Percentiles rank a stretch among this genome's conserved stretches.
These are phyloP conservation scores for Acanthamoeba sp. DNA, from an alignment of 208 protist species.

Conservation along the genomic window DNA sequence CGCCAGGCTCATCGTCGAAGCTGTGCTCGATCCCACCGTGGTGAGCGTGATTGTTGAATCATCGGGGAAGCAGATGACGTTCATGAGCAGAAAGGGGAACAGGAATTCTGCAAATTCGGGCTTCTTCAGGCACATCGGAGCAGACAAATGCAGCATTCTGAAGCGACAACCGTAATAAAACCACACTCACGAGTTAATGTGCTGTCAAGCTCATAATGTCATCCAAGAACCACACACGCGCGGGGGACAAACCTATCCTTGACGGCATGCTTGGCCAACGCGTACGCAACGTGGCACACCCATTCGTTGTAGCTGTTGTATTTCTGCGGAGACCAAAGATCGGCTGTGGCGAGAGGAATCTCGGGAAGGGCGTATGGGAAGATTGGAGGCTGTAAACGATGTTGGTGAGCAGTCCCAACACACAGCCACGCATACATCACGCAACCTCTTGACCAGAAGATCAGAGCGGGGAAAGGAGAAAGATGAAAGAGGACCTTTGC, in stretches of 20 bases:
- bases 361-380: constrained; percentile 9
- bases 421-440: too few relatives aligned
- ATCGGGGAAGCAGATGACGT: constrained; percentile 51
- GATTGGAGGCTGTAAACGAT: background rate
- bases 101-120: constrained; percentile 76
- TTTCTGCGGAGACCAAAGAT: constrained; percentile 57
- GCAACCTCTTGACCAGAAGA: too few relatives aligned
- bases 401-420: too few relatives aligned
- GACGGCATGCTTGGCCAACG: constrained; percentile 11
- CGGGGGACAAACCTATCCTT: constrained; percentile 5
- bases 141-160: constrained; percentile 73
- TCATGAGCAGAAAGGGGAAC: constrained; percentile 73
- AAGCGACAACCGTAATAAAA: background rate
- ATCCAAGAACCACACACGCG: background rate
- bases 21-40: background rate
- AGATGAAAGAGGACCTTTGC: constrained; percentile 17
- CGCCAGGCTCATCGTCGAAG: constrained; percentile 15
- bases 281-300: constrained; percentile 57
- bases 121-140: constrained; percentile 67
- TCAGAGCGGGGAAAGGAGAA: background rate
- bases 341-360: background rate
- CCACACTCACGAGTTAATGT: background rate
- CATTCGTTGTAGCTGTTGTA: constrained; percentile 71
- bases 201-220: too few relatives aligned
- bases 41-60: constrained; percentile 21